Conservation (phyloP, 164 flowering plant species). For the Annona cherimola region DNA sequence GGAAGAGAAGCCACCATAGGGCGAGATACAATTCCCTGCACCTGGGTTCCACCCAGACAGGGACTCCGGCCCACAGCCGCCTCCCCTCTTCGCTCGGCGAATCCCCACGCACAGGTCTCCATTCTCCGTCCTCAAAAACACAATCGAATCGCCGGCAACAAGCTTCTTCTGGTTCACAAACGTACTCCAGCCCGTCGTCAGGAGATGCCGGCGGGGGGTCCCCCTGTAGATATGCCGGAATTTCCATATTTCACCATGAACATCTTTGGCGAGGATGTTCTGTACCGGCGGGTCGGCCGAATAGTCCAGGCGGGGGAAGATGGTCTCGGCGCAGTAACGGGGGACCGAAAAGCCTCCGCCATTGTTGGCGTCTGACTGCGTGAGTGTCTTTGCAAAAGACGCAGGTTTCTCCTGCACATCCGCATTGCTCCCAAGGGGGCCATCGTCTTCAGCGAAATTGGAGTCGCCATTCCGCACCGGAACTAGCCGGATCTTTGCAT, state of each 20-base stretch:
- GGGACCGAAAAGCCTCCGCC: conserved; percentile 99
- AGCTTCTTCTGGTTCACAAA: conserved; percentile 96
- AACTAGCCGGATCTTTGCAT: conserved; percentile 49
- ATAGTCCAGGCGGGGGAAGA: conserved; percentile 82
- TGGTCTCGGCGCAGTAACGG: conserved; percentile 93
- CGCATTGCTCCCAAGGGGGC: conserved; percentile 12
- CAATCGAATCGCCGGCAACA: conserved; percentile 92
- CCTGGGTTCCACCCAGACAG: conserved; percentile 53
- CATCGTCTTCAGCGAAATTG: conserved; percentile 29
- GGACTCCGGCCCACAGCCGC: conserved; percentile 34
- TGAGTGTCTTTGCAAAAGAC: conserved; percentile 87
- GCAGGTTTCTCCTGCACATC: conserved; percentile 56
- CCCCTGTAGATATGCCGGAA: conserved; percentile 95
- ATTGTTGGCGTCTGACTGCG: conserved; percentile 96
- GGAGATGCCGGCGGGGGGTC: conserved; percentile 84
- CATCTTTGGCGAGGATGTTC: conserved; percentile 81
- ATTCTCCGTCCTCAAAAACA: conserved; percentile 67
- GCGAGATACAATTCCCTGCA: conserved; percentile 30
- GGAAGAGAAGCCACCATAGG: conserved; percentile 51
- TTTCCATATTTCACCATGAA: conserved; percentile 89
- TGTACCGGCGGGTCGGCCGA: conserved; percentile 92
- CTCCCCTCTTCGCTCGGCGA: conserved; percentile 72
- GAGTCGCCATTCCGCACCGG: conserved; percentile 40
- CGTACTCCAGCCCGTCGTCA: conserved; percentile 96
- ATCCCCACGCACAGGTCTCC: conserved; percentile 92